Percentiles rank a stretch among this genome's conserved stretches.
phyloP scores from a whole-genome alignment of 176 grass and related monocot species.

The Eragrostis curvula region DNA sequence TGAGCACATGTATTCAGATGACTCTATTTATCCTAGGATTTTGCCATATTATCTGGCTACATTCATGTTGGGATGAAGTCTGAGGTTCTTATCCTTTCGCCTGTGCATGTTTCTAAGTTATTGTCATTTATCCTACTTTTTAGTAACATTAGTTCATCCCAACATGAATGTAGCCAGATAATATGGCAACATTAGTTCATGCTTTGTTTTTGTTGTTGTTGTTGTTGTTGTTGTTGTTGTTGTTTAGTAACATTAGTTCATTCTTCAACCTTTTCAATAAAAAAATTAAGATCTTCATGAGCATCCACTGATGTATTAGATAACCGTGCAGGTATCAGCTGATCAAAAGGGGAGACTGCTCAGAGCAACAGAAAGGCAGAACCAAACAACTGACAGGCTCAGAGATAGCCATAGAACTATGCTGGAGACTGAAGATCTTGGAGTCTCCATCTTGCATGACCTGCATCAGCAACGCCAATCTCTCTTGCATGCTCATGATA shows the following conservation, averaged over 20 bases:
- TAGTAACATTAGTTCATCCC: constrained; percentile 16
- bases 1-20: not conserved
- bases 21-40: not conserved
- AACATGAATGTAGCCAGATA: too few species aligned
- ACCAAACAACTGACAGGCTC: constrained; percentile 67
- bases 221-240: too few species aligned
- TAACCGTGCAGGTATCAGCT: constrained; percentile 51
- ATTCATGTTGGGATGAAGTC: not conserved
- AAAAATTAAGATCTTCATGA: not conserved
- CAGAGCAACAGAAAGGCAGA: constrained; percentile 71
- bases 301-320: constrained; percentile 17
- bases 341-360: constrained; percentile 86
- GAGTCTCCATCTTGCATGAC: constrained; percentile 87
- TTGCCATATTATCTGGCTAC: constrained; percentile 19
- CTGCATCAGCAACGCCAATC: constrained; percentile 82
- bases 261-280: not conserved
- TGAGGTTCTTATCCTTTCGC: constrained; percentile 12
- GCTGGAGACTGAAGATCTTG: constrained; percentile 94
- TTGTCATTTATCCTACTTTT: constrained; percentile 23
- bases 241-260: constrained; percentile 12
- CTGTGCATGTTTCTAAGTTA: not conserved
- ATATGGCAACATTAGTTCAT: too few species aligned
- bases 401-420: constrained; percentile 84
- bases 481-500: constrained; percentile 78
- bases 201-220: too few species aligned